A percentile compares a stretch with the other conserved stretches of the same genome.
These are phyloP conservation scores for Chlorella ohadii DNA, from an alignment of 139 green algal species.

Conservation along the genomic window DNA sequence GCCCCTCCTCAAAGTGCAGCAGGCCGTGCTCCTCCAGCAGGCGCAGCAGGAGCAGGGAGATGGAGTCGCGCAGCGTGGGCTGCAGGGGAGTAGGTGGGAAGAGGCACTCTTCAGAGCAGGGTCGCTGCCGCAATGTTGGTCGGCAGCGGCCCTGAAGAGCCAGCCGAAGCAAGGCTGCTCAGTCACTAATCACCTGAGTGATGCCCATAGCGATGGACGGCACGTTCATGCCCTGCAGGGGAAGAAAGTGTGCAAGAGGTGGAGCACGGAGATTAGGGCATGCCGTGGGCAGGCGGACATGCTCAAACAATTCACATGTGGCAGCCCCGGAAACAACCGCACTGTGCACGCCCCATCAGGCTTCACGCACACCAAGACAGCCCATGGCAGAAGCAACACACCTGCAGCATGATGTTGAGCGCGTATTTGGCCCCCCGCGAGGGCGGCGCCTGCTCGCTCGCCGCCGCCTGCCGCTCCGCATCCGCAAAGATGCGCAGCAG, in stretches of 20 bases:
- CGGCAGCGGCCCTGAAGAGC: no score
- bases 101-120: neutral
- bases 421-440: constrained; percentile 88
- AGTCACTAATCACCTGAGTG: constrained; percentile 9
- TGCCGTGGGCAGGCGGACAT: no score
- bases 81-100: constrained; percentile 29
- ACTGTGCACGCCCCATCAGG: neutral
- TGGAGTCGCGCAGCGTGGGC: constrained; percentile 47
- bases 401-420: constrained; percentile 93
- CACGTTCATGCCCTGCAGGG: constrained; percentile 31
- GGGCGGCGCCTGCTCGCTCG: constrained; percentile 17
- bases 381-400: no score
- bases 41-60: constrained; percentile 66
- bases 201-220: constrained; percentile 44
- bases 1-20: constrained; percentile 56
- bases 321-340: no score
- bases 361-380: neutral
- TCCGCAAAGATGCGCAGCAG: constrained; percentile 41
- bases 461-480: constrained; percentile 20
- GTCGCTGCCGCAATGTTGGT: neutral
- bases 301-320: no score
- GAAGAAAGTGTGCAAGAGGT: no score
- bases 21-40: constrained; percentile 74
- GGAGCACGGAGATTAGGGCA: no score
- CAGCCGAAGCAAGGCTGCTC: neutral